These are phyloP conservation scores for Ceraceosorus guamensis DNA, from an alignment of 1,284 basidiomycete species.

Conservation along the genomic window DNA sequence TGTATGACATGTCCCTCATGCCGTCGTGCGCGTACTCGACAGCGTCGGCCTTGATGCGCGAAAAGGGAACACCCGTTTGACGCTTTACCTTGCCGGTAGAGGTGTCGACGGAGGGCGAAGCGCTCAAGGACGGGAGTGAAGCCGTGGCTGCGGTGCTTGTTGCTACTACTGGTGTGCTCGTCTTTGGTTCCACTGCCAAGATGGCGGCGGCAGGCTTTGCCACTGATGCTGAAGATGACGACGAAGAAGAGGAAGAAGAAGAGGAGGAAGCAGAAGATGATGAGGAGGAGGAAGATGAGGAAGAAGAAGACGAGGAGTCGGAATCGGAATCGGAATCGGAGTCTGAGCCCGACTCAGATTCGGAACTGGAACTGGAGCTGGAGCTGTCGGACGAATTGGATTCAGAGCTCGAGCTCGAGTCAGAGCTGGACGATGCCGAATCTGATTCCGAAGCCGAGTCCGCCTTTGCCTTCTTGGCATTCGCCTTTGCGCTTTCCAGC, in stretches of 20 bases:
- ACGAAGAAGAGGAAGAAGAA: slow-evolving; percentile 2
- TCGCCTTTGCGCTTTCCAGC: no score
- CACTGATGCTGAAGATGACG: slow-evolving; percentile 25
- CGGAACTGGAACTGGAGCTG: slow-evolving; percentile 26
- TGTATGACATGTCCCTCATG: slow-evolving; percentile 73
- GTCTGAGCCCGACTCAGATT: slow-evolving; percentile 14
- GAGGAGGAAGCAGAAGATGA: slow-evolving; percentile 2
- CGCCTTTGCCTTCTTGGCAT: no score
- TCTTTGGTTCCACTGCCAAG: slow-evolving; percentile 14
- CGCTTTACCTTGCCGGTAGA: slow-evolving; percentile 5
- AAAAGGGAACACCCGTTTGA: slow-evolving; percentile 55
- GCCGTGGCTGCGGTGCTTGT: neutral
- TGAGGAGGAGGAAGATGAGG: slow-evolving; percentile 2
- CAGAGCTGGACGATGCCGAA: no score
- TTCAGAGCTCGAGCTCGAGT: no score
- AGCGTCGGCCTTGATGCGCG: slow-evolving; percentile 69
- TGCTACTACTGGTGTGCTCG: slow-evolving; percentile 9
- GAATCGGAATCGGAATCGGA: slow-evolving; percentile 4
- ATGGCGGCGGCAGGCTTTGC: slow-evolving; percentile 37
- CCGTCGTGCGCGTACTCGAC: slow-evolving; percentile 55
- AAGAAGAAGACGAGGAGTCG: slow-evolving; percentile 18
- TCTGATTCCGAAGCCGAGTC: no score
- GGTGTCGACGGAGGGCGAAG: slow-evolving; percentile 23
- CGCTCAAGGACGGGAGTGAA: slow-evolving; percentile 3
- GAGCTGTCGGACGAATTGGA: no score